A percentile compares a stretch with the other conserved stretches of the same genome.
phyloP scores from a whole-genome alignment of 2,329 filamentous ascomycete species.

The Monascus ruber region DNA sequence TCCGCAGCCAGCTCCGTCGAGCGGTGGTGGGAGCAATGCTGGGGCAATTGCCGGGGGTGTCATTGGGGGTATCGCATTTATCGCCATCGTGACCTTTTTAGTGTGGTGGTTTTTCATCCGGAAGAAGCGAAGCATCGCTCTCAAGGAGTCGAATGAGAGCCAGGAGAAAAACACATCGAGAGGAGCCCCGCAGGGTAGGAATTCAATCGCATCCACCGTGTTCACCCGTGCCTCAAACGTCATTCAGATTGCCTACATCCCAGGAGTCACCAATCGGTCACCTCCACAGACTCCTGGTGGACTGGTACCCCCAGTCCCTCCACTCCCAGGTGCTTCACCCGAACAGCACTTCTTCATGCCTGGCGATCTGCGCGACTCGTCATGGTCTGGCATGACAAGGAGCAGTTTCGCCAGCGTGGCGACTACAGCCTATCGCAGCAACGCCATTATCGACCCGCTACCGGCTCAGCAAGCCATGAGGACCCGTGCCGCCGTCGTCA shows the following conservation, averaged over 20 bases:
- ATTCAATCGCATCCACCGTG: slow-evolving; percentile 91
- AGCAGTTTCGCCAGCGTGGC: slow-evolving; percentile 57
- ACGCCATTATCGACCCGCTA: slow-evolving; percentile 66
- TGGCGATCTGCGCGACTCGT: slow-evolving; percentile 78
- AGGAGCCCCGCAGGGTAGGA: slow-evolving; percentile 57
- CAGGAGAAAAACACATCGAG: slow-evolving; percentile 47
- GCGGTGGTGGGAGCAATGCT: slow-evolving; percentile 48
- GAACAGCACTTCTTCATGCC: slow-evolving; percentile 93
- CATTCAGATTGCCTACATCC: slow-evolving; percentile 98
- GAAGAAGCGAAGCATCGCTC: slow-evolving; percentile 53
- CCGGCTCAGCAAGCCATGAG: slow-evolving; percentile 79
- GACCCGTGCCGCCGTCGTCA: slow-evolving; percentile 84
- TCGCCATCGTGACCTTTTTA: slow-evolving; percentile 65
- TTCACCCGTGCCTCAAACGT: slow-evolving; percentile 95
- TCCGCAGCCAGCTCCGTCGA: slow-evolving; percentile 6
- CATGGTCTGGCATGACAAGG: slow-evolving; percentile 58
- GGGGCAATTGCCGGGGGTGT: slow-evolving; percentile 89
- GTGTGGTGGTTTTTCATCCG: slow-evolving; percentile 85
- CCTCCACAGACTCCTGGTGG: slow-evolving; percentile 69
- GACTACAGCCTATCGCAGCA: slow-evolving; percentile 87
- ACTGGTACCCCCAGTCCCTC: slow-evolving; percentile 83
- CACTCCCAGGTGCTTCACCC: slow-evolving; percentile 59
- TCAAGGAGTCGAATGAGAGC: slow-evolving; percentile 37
- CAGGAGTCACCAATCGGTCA: slow-evolving; percentile 87
- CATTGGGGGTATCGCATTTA: slow-evolving; percentile 65